These are phyloP conservation scores for Echites panduratus DNA, from an alignment of 257 asterid species.

Conservation along the genomic window DNA sequence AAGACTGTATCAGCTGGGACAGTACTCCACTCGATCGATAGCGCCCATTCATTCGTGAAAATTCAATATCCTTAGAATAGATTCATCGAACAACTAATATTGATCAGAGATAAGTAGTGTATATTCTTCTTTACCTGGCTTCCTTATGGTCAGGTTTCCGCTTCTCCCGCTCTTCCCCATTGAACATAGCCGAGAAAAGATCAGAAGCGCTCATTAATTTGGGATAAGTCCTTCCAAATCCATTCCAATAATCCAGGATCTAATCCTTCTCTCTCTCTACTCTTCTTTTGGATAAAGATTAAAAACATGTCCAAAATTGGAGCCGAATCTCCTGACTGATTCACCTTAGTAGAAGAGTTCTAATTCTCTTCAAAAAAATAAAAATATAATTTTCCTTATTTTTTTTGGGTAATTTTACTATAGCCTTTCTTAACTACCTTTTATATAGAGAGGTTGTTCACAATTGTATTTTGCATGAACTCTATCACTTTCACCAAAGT, in stretches of 20 bases:
- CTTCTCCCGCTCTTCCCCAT: conserved; percentile 15
- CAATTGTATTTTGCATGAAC: conserved; percentile 2
- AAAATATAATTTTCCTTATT: too few species aligned
- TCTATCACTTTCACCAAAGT: background rate
- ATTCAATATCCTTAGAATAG: background rate
- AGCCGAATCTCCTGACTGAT: conserved; percentile 9
- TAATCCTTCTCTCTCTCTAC: conserved; percentile 3
- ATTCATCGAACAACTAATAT: too few species aligned
- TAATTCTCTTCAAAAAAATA: background rate
- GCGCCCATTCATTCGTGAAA: background rate
- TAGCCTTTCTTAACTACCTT: too few species aligned
- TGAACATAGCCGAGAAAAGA: conserved; percentile 7
- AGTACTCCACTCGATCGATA: too few species aligned
- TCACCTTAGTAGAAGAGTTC: background rate
- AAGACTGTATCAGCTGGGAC: too few species aligned
- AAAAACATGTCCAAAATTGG: background rate
- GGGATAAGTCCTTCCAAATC: conserved; percentile 22
- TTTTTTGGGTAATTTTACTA: too few species aligned
- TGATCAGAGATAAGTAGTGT: background rate
- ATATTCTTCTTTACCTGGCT: background rate
- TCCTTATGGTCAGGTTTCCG: background rate
- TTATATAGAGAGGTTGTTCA: too few species aligned
- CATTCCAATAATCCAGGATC: conserved; percentile 23
- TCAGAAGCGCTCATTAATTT: background rate
- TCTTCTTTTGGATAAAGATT: conserved; percentile 6